These are phyloP conservation scores for Glycine latifolia DNA, from an alignment of 306 rosid genomes.

Conservation along the genomic window DNA sequence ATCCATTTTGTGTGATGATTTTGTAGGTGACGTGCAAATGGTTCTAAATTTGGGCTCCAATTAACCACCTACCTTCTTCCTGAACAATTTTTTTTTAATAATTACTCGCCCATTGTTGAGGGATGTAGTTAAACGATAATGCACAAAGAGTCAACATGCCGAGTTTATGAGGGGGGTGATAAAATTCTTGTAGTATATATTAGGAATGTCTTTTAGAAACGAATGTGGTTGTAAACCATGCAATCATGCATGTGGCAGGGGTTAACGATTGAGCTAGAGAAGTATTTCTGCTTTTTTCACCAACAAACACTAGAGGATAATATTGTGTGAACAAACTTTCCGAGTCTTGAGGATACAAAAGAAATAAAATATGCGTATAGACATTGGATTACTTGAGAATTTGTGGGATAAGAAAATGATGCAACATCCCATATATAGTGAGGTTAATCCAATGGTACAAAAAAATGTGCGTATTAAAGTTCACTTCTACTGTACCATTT, in stretches of 20 bases:
- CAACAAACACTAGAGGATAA: background rate
- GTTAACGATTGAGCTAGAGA: no score
- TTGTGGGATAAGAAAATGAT: background rate
- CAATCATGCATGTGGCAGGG: background rate
- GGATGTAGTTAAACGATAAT: background rate
- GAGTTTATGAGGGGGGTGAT: constrained; percentile 9
- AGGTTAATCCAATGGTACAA: no score
- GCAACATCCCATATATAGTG: background rate
- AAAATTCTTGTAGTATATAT: no score
- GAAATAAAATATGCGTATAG: background rate
- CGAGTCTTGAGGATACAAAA: background rate
- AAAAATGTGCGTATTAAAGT: no score
- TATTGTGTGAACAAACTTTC: background rate
- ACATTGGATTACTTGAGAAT: background rate
- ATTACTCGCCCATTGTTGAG: no score
- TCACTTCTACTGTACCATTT: no score
- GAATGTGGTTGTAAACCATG: background rate
- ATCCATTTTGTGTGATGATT: constrained; percentile 65
- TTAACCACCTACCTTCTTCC: constrained; percentile 46
- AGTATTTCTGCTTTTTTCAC: background rate
- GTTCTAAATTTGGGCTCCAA: no score
- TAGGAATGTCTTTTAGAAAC: background rate
- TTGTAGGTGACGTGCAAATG: constrained; percentile 54
- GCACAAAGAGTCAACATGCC: constrained; percentile 15
- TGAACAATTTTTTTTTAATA: constrained; percentile 30